These are phyloP conservation scores for Cryptococcus sp. DNA, from an alignment of 1,284 basidiomycete genomes.

Conservation along the genomic window DNA sequence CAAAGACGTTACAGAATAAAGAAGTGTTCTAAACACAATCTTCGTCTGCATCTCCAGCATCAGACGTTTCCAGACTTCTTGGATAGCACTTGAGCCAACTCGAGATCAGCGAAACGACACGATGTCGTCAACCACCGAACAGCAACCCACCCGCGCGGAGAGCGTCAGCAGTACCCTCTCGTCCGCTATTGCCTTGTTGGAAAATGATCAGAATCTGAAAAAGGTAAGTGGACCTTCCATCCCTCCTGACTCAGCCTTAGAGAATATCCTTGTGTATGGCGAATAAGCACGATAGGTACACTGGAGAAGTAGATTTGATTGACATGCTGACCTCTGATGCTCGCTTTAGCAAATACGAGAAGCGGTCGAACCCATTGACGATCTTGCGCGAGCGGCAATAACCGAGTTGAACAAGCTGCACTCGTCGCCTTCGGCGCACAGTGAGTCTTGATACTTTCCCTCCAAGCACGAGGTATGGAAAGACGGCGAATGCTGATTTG, in stretches of 20 bases:
- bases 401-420: conserved; percentile 50
- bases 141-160: conserved; percentile 11
- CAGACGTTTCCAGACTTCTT: no score
- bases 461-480: neutral
- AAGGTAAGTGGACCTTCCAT: conserved; percentile 42
- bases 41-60: no score
- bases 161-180: conserved; percentile 33
- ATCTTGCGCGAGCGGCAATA: conserved; percentile 40
- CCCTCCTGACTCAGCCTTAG: neutral
- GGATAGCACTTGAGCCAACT: no score
- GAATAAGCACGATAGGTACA: neutral
- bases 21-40: no score
- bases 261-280: neutral
- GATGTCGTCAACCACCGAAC: no score
- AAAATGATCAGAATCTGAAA: conserved; percentile 47
- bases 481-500: neutral
- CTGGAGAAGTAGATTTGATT: neutral
- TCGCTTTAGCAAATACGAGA: conserved; percentile 43
- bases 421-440: conserved; percentile 39
- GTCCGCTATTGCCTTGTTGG: conserved; percentile 45
- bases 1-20: no score
- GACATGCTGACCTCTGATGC: no score
- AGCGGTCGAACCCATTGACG: conserved; percentile 49
- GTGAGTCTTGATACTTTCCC: conserved; percentile 27
- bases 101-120: no score